phyloP scores from a whole-genome alignment of 2,329 filamentous ascomycete genomes.

The Lasiodiplodia sp. region DNA sequence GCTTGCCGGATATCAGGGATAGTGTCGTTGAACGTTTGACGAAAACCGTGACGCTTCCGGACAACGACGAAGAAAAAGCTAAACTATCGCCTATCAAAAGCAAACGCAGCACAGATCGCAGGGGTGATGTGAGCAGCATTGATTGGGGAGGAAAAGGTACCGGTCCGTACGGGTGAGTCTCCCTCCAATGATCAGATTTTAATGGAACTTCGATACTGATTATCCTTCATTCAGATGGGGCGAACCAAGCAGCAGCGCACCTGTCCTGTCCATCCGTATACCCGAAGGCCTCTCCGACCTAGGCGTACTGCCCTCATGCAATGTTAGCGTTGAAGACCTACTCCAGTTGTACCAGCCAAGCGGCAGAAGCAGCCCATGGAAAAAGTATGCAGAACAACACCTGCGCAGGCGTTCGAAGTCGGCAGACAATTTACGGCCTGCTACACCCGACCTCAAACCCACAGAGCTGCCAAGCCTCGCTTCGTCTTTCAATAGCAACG shows the following conservation, averaged over 20 bases:
- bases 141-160: background rate
- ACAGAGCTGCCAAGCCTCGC: background rate
- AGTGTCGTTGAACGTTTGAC: slow-evolving; percentile 26
- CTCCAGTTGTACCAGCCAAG: background rate
- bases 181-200: background rate
- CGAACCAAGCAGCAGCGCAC: slow-evolving; percentile 16
- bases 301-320: slow-evolving; percentile 10
- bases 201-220: background rate
- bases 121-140: slow-evolving; percentile 14
- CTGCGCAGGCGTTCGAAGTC: slow-evolving; percentile 12
- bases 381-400: slow-evolving; percentile 16
- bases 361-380: slow-evolving; percentile 8
- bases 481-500: slow-evolving; percentile 1
- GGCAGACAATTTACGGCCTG: background rate
- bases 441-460: background rate
- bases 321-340: slow-evolving; percentile 8
- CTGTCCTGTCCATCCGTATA: slow-evolving; percentile 4
- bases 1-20: slow-evolving; percentile 20
- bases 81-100: background rate
- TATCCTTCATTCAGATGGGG: background rate
- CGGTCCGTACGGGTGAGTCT: slow-evolving; percentile 10
- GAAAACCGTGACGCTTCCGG: background rate
- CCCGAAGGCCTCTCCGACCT: background rate
- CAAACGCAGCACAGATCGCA: background rate
- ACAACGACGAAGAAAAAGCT: background rate